Conservation (phyloP, 495 filamentous ascomycete species). For the Penicillium parvum region DNA sequence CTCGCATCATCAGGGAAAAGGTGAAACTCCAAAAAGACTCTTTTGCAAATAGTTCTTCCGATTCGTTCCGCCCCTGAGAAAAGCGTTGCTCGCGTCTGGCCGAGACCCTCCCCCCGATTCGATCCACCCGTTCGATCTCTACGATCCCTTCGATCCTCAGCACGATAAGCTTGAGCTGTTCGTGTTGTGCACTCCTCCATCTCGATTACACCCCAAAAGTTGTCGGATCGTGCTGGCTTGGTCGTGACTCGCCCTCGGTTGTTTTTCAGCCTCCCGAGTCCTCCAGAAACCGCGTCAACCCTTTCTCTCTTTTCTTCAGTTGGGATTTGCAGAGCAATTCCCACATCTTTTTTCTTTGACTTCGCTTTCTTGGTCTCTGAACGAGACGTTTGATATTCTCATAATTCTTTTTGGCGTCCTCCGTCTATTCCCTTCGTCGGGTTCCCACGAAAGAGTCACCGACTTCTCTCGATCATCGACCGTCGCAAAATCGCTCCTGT, state of each 20-base stretch:
- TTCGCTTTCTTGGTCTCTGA: conserved; percentile 12
- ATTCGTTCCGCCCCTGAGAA: conserved; percentile 29
- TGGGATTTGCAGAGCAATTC: conserved; percentile 48
- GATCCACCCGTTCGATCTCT: too few species aligned
- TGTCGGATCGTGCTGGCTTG: conserved; percentile 2
- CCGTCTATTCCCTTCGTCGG: conserved; percentile 3
- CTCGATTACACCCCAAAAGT: too few species aligned
- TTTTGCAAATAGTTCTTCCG: conserved; percentile 24
- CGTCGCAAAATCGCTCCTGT: conserved; percentile 11
- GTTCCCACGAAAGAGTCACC: not conserved
- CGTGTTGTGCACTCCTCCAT: too few species aligned
- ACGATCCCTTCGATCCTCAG: too few species aligned
- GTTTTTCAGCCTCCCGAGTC: conserved; percentile 17
- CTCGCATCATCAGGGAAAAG: conserved; percentile 19
- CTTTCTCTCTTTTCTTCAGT: conserved; percentile 15
- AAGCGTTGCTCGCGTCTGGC: conserved; percentile 23
- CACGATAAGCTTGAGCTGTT: too few species aligned
- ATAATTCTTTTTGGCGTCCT: conserved; percentile 16
- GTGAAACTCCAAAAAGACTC: conserved; percentile 12
- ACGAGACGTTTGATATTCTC: conserved; percentile 14
- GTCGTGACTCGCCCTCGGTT: conserved; percentile 9
- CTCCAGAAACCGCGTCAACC: conserved; percentile 19
- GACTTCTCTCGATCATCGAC: conserved; percentile 3
- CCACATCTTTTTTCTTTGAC: conserved; percentile 21
- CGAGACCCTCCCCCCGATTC: conserved; percentile 18